Percentiles rank a stretch among this genome's conserved stretches.
Evolutionary conservation across 192 early-diverging fungal genomes (phyloP).

Genomic region (Backusella parvicylindrica): DNA sequence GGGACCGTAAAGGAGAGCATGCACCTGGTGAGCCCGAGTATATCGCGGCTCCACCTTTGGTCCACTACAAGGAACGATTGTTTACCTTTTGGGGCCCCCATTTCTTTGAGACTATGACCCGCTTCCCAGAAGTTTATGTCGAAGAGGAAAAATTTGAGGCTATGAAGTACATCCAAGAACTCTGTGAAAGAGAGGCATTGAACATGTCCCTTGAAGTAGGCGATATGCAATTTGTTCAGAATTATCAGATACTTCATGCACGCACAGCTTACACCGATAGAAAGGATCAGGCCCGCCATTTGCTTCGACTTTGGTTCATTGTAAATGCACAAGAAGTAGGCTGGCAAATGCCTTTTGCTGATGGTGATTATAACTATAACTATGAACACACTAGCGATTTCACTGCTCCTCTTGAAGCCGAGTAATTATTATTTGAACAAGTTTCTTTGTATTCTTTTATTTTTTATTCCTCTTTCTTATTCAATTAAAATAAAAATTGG

Average conservation of each 20-base stretch:
- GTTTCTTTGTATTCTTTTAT: background rate
- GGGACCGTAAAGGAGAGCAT: constrained; percentile 38
- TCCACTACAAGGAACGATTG: constrained; percentile 21
- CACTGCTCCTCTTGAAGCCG: constrained; percentile 16
- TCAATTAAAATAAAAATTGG: background rate
- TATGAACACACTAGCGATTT: background rate
- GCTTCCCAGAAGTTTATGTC: constrained; percentile 22
- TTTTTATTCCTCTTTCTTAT: background rate
- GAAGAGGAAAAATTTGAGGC: constrained; percentile 30
- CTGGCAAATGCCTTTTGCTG: constrained; percentile 21
- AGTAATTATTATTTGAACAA: background rate
- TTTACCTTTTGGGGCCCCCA: constrained; percentile 38
- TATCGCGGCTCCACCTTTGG: constrained; percentile 11
- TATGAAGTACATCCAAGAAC: constrained; percentile 32
- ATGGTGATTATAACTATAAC: constrained; percentile 14
- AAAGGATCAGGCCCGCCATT: constrained; percentile 19
- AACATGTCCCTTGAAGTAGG: constrained; percentile 29
- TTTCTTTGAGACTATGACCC: constrained; percentile 33
- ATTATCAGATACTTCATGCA: constrained; percentile 39
- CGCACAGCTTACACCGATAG: constrained; percentile 25
- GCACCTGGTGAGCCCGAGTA: constrained; percentile 13
- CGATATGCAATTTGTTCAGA: constrained; percentile 39
- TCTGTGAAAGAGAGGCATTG: constrained; percentile 26
- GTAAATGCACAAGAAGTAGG: constrained; percentile 17
- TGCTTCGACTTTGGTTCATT: constrained; percentile 30